Percentiles rank a stretch among this genome's conserved stretches.
Evolutionary conservation across 176 grass and related monocot genomes (phyloP).

Genomic region (Pontederia crassipes): DNA sequence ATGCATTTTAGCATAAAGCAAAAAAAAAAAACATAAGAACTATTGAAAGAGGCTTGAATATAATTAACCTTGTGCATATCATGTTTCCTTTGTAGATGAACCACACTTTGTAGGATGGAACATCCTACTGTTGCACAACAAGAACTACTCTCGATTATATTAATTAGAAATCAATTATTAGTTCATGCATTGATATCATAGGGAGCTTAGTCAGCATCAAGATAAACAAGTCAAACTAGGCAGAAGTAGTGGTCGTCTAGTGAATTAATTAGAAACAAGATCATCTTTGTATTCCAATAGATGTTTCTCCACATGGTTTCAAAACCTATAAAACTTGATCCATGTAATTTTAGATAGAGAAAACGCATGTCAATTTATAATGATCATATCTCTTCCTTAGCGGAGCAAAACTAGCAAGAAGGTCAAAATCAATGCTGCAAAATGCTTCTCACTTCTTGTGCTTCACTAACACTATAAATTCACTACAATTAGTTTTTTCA

Average conservation of each 20-base stretch:
- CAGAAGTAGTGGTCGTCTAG: background rate
- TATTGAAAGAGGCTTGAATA: background rate
- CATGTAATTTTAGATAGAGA: too few relatives aligned
- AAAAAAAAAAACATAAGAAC: background rate
- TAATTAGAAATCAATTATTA: constrained; percentile 18
- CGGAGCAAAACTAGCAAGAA: too few relatives aligned
- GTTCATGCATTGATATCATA: background rate
- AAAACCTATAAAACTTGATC: too few relatives aligned
- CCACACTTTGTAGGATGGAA: constrained; percentile 48
- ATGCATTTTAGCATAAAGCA: background rate
- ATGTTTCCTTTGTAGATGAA: constrained; percentile 60
- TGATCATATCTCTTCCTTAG: background rate
- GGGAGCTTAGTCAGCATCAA: background rate
- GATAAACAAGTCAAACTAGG: constrained; percentile 9
- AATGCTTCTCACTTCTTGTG: too few relatives aligned
- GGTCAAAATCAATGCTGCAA: too few relatives aligned
- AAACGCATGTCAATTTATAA: background rate
- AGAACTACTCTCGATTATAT: constrained; percentile 42
- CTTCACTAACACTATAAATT: too few relatives aligned
- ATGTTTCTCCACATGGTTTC: background rate
- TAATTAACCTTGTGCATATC: constrained; percentile 49
- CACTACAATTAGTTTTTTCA: too few relatives aligned
- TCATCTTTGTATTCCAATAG: background rate
- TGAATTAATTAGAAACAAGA: background rate
- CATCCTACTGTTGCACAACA: constrained; percentile 37